Evolutionary conservation across 768 basidiomycete genomes (phyloP), one percentile per base, ranked within the genome.

Genomic region (Trametes cinnabarina): DNA sequence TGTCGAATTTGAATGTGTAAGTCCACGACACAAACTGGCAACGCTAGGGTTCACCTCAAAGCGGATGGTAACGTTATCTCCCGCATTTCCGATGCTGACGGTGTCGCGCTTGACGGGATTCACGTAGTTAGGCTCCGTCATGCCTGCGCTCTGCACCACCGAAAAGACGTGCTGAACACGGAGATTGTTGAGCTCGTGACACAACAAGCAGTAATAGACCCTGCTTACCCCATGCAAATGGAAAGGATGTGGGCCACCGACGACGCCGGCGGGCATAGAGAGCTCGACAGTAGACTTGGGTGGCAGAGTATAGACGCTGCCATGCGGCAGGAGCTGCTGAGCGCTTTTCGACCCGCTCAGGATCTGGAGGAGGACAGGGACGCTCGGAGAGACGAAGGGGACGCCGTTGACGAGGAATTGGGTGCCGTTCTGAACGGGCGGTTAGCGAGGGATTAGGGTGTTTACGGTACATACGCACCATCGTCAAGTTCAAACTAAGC

Each of bases 301-400:
- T 0, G 80, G 78, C 17, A 86, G 69, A 8, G 70, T 61, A 61
- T 79, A 81, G 7, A 85, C 71, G 14, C 73, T 73, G 3, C 81
- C 83, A 0, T 54, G 19, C 0, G 83, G 85, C 26, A 85, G 69
- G 17, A 87, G 71, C 1, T 80, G 73, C 19, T 73, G 64, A 0
- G 84, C 75, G 17, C 73, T 71, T 32, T 69, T 70, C 5, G 78
- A 78, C 0, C 85, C 85, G 48, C 79, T 83, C 34, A 86, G 65
- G 37, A 85, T 80, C 61, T 86, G 85, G 15, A 85, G 75, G 11
- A 86, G 74, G 12, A 84, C 77, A 0, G 85, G 84, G 0, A 77
- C 69, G 0, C 73, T 71, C 0, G 83, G 83, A 1, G 74, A 65
- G 2, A 63, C 47, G 64, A 71, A 83, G 28, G 68, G 63, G 44